A percentile compares a stretch with the other conserved stretches of the same genome.
phyloP scores from a whole-genome alignment of 2,329 filamentous ascomycete genomes.

The Hypoxylon sp. region DNA sequence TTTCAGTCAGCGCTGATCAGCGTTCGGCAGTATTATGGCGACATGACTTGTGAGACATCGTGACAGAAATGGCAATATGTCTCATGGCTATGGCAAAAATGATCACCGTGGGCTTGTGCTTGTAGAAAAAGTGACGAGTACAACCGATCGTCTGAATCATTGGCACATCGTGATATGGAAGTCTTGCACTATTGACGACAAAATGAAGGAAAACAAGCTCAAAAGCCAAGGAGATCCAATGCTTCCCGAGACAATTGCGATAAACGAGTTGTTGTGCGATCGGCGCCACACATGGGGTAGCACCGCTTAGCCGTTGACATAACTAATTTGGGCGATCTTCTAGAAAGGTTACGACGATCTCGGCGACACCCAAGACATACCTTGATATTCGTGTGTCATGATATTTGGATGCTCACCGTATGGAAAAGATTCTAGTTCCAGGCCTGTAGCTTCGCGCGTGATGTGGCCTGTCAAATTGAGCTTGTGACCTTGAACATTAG shows the following conservation, averaged over 20 bases:
- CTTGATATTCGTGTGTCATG: conserved; percentile 34
- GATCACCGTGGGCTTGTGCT: background rate
- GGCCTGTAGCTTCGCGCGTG: conserved; percentile 24
- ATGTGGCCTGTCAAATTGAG: conserved; percentile 19
- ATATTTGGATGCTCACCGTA: conserved; percentile 25
- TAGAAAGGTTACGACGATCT: conserved; percentile 36
- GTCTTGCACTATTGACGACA: background rate
- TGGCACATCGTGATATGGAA: conserved; percentile 13
- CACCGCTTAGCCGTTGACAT: conserved; percentile 31
- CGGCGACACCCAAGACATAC: conserved; percentile 23
- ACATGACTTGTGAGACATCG: conserved; percentile 9
- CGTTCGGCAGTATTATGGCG: conserved; percentile 21
- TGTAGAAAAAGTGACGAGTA: conserved; percentile 10
- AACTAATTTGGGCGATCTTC: conserved; percentile 35
- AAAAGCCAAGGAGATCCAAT: conserved; percentile 37
- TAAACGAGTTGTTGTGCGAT: conserved; percentile 34
- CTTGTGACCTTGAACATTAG: conserved; percentile 31
- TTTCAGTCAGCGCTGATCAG: conserved; percentile 24
- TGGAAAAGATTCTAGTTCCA: conserved; percentile 10
- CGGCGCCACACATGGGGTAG: conserved; percentile 18
- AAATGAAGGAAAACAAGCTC: conserved; percentile 27
- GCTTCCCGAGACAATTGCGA: conserved; percentile 30
- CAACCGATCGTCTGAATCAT: conserved; percentile 2
- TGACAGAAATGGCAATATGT: conserved; percentile 10
- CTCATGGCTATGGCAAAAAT: conserved; percentile 7